Evolutionary conservation across 805 yeast genomes (phyloP).

Genomic region (Cyberlindnera mycetangii): DNA sequence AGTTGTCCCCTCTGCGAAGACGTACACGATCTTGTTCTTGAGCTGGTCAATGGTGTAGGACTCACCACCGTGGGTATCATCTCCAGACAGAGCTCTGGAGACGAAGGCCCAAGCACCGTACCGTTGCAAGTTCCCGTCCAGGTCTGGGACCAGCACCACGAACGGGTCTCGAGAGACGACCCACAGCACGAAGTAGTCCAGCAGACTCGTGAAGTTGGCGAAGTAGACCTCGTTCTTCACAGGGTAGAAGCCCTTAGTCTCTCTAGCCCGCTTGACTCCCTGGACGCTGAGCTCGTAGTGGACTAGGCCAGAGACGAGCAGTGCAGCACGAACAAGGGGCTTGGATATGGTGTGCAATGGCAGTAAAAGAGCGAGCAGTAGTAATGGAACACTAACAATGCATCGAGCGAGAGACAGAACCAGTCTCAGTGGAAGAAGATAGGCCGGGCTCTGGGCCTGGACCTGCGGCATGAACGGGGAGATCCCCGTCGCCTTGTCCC

Average conservation of each 20-base stretch:
- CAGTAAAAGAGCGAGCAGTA: neutral
- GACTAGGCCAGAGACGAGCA: constrained; percentile 15
- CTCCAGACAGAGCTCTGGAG: constrained; percentile 13
- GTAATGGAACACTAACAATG: neutral
- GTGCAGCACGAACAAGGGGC: constrained; percentile 3
- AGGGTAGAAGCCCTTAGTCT: constrained; percentile 32
- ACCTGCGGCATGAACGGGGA: constrained; percentile 74
- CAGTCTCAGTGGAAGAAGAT: constrained; percentile 1
- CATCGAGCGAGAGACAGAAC: neutral
- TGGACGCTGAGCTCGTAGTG: constrained; percentile 22
- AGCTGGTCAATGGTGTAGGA: constrained; percentile 16
- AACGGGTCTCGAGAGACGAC: constrained; percentile 28
- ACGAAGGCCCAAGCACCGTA: constrained; percentile 32
- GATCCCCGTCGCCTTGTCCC: constrained; percentile 92
- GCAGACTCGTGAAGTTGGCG: constrained; percentile 46
- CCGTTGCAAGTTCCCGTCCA: constrained; percentile 29
- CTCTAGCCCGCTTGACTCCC: constrained; percentile 19
- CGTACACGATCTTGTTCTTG: constrained; percentile 43
- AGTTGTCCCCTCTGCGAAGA: constrained; percentile 80
- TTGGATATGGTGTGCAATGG: neutral
- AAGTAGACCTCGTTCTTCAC: constrained; percentile 38
- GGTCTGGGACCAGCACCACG: constrained; percentile 35
- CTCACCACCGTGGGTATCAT: constrained; percentile 19
- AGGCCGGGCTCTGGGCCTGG: neutral
- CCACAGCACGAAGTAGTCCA: constrained; percentile 41